Percentiles rank a stretch among this genome's conserved stretches.
phyloP scores from a whole-genome alignment of 2,329 filamentous ascomycete genomes.

The Fusarium hostae region DNA sequence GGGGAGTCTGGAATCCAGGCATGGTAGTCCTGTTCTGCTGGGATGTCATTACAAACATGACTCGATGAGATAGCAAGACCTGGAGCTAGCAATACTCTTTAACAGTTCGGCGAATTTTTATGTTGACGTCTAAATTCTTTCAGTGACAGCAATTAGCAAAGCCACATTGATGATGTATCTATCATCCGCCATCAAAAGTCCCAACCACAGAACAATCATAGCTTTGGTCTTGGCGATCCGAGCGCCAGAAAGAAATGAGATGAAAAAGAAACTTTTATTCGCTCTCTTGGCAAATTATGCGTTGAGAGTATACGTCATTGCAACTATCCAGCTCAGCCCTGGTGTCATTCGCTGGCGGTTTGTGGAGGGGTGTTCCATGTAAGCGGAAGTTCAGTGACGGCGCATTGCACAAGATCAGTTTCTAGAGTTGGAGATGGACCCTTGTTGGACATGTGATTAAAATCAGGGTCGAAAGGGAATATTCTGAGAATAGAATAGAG shows the following conservation, averaged over 20 bases:
- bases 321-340: constrained; percentile 11
- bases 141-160: constrained; percentile 12
- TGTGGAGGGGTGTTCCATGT: constrained; percentile 24
- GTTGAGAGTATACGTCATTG: constrained; percentile 20
- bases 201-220: not conserved
- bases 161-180: constrained; percentile 36
- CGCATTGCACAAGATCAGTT: constrained; percentile 15
- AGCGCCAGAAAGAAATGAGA: constrained; percentile 1
- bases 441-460: constrained; percentile 15
- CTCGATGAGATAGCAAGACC: not conserved
- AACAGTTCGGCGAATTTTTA: not conserved
- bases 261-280: not conserved
- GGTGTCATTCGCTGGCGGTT: constrained; percentile 5
- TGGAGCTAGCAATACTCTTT: not conserved
- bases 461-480: constrained; percentile 19
- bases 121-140: not conserved
- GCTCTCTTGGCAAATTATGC: constrained; percentile 28
- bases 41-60: not conserved
- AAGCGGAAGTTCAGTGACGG: constrained; percentile 15
- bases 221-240: constrained; percentile 1
- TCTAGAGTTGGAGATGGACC: not conserved
- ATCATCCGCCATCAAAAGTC: not conserved
- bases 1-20: constrained; percentile 44
- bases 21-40: constrained; percentile 42
- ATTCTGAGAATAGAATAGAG: constrained; percentile 29